Base-by-base conservation (phyloP, 768 basidiomycete genomes). In the Lactarius indigo region DNA sequence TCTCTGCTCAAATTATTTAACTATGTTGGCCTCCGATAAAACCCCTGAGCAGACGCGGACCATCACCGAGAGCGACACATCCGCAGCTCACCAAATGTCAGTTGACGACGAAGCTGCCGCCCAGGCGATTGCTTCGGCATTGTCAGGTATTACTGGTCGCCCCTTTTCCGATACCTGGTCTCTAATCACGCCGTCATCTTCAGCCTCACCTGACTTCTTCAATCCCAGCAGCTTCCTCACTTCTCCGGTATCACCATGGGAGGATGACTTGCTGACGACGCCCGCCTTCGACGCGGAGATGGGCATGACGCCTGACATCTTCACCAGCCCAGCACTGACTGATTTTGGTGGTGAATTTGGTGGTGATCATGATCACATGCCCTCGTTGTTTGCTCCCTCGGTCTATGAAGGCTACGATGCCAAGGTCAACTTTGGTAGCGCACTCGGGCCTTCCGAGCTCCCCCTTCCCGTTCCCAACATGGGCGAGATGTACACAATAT, bases 1-100 rank as follows among this genome's bases (percentile, higher is more conserved):
- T 37, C 76, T 91, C 63, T 81, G 82, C 71, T 79, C 83, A 42
- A 86, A 86, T 70, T 91, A 91, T 76, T 75, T 91, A 74, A 84
- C 78, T 68, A 92, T 92, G 90, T 75, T 91, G 70, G 78, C 81
- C 26, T 79, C 82, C 70, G 81, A 80, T 54, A 79, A 85, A 70
- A 69, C 75, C 42, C 68, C 75, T 31, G 76, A 82, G 73, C 75
- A 75, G 68, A 63, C 72, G 44, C 73, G 72, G 55, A 72, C 74
- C 1, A 68, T 72, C 59, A 68, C 73, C 31, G 67, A 73, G n/a
- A 66, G 73, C 52, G 75, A 57, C 30, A 17, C 70, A 35, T 52
- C 56, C 3, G 66, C 72, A 41, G 66, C 74, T 66, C 73, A 68
- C 30, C 52, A 68, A 13, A 30, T 39, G 10, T 47, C 4, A 26